Evolutionary conservation across 83 land plant species (phyloP).

Genomic region (Thuja plicata): DNA sequence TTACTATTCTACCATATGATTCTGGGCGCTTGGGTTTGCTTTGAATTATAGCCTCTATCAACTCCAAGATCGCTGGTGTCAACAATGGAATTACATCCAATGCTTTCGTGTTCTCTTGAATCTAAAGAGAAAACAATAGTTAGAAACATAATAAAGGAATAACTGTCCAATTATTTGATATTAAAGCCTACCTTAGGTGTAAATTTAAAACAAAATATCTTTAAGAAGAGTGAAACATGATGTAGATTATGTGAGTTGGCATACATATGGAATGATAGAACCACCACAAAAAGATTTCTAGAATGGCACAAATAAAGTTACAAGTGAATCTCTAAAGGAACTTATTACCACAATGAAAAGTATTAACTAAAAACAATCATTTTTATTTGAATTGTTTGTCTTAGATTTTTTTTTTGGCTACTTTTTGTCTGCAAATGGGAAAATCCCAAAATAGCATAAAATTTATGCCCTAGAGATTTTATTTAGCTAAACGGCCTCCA

Average conservation of each 20-base stretch:
- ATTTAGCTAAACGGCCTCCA: background rate
- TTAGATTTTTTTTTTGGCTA: background rate
- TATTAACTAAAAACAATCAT: no score
- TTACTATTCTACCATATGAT: slow-evolving; percentile 44
- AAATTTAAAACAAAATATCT: background rate
- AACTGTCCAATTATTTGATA: background rate
- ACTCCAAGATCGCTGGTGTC: slow-evolving; percentile 84
- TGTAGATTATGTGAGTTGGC: background rate
- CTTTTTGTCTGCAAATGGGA: background rate
- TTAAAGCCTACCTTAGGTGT: background rate
- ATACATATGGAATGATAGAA: background rate
- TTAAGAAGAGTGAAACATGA: background rate
- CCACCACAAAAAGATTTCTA: background rate
- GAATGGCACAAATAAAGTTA: background rate
- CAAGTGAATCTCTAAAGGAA: background rate
- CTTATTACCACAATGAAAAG: background rate
- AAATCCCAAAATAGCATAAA: background rate
- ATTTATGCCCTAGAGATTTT: background rate
- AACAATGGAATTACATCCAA: slow-evolving; percentile 79
- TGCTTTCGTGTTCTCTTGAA: slow-evolving; percentile 86
- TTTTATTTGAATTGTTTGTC: background rate
- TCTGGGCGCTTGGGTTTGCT: slow-evolving; percentile 85
- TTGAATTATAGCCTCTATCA: slow-evolving; percentile 78
- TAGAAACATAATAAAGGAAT: background rate
- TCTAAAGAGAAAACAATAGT: slow-evolving; percentile 8